Conservation (phyloP, 208 protist species). For the Trypanosoma brucei region DNA sequence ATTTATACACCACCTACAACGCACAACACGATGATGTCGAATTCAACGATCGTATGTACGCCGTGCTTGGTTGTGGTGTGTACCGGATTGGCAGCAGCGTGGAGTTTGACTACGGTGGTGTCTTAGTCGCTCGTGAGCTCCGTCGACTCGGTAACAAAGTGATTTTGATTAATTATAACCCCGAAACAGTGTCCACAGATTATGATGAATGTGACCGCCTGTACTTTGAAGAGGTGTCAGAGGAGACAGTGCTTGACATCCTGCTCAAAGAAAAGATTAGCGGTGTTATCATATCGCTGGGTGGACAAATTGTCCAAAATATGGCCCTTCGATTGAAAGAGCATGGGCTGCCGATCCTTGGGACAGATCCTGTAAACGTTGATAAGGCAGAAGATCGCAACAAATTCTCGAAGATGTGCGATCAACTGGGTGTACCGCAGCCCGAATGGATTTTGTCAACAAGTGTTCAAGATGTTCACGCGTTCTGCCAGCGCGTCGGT, state of each 20-base stretch:
- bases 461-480: conserved; percentile 83
- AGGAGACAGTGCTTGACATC: conserved; percentile 97
- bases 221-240: conserved; percentile 98
- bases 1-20: conserved; percentile 96
- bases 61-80: conserved; percentile 95
- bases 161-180: conserved; percentile 99
- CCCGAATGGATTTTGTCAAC: conserved; percentile 95
- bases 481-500: conserved; percentile 88
- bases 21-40: conserved; percentile 84
- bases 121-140: conserved; percentile 93
- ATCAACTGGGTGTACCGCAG: conserved; percentile 94
- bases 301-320: conserved; percentile 98
- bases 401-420: conserved; percentile 93
- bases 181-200: conserved; percentile 98
- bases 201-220: conserved; percentile 97
- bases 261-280: conserved; percentile 89
- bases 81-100: conserved; percentile 98
- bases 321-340: conserved; percentile 93
- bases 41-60: conserved; percentile 80
- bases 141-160: conserved; percentile 90
- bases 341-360: conserved; percentile 91
- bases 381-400: conserved; percentile 97
- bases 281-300: conserved; percentile 95
- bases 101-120: conserved; percentile 98
- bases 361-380: conserved; percentile 94